Evolutionary conservation across 2,329 filamentous ascomycete genomes (phyloP).

Genomic region (Colletotrichum gigasporum): DNA sequence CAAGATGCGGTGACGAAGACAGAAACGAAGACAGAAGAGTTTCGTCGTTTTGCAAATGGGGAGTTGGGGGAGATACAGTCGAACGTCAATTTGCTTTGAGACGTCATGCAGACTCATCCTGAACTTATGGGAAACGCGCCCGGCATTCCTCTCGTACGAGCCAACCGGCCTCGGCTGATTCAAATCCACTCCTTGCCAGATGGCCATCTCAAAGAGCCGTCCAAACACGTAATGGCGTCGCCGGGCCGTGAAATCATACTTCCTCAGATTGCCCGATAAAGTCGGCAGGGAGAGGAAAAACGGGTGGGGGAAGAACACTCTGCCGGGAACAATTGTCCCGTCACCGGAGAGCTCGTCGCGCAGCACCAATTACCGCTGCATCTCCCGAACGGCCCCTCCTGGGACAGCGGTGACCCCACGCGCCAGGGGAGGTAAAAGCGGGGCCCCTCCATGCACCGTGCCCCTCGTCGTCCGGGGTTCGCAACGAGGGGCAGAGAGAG

Average conservation of each 20-base stretch:
- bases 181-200: neutral
- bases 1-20: too few relatives aligned
- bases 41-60: too few relatives aligned
- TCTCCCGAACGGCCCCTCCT: constrained; percentile 26
- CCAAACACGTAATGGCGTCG: neutral
- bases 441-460: constrained; percentile 20
- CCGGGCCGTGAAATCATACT: constrained; percentile 17
- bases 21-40: too few relatives aligned
- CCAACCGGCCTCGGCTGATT: neutral
- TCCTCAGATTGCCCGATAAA: neutral
- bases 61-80: too few relatives aligned
- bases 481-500: constrained; percentile 27
- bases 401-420: constrained; percentile 13
- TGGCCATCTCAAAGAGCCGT: neutral
- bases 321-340: constrained; percentile 14
- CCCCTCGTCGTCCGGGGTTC: constrained; percentile 30
- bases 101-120: too few relatives aligned
- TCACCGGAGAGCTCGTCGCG: neutral
- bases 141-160: too few relatives aligned
- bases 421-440: neutral
- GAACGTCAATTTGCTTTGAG: too few relatives aligned
- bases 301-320: constrained; percentile 23
- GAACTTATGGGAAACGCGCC: too few relatives aligned
- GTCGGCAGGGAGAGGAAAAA: neutral
- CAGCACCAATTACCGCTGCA: constrained; percentile 26